These are phyloP conservation scores for Phytophthora macrochlamydospora DNA, from an alignment of 352 stramenopile genomes.

Conservation along the genomic window DNA sequence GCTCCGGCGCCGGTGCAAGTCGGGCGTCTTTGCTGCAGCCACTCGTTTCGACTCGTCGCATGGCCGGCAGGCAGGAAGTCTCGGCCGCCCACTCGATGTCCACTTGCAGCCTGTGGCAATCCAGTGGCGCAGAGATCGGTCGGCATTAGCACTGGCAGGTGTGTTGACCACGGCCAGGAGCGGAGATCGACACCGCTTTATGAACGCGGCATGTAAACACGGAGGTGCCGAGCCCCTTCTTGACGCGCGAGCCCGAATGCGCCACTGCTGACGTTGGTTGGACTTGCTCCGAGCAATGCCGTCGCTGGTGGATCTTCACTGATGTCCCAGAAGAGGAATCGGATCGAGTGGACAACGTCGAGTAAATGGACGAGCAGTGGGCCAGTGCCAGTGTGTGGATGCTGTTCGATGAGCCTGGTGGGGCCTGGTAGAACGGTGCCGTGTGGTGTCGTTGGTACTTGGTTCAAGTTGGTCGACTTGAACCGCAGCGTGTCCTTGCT, in stretches of 20 bases:
- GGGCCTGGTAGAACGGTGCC: too few species aligned
- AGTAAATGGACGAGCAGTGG: too few species aligned
- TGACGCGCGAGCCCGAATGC: constrained; percentile 17
- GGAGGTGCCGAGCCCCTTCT: constrained; percentile 15
- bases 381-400: too few species aligned
- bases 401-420: too few species aligned
- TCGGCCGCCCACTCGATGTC: constrained; percentile 11
- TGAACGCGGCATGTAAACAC: constrained; percentile 15
- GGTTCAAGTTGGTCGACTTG: constrained; percentile 1
- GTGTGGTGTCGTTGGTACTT: background rate
- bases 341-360: too few species aligned
- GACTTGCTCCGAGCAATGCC: too few species aligned
- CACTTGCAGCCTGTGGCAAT: constrained; percentile 6
- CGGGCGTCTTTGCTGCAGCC: constrained; percentile 19
- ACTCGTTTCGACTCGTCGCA: constrained; percentile 18
- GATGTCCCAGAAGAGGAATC: too few species aligned
- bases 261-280: constrained; percentile 6
- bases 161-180: background rate
- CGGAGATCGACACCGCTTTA: background rate
- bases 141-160: constrained; percentile 19
- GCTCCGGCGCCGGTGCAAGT: constrained; percentile 1
- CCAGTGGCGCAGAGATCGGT: constrained; percentile 21
- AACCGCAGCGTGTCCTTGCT: constrained; percentile 1
- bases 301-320: too few species aligned
- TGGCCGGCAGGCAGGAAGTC: constrained; percentile 9